phyloP scores from a whole-genome alignment of 2,329 filamentous ascomycete genomes.

The Pseudogymnoascus sp. region DNA sequence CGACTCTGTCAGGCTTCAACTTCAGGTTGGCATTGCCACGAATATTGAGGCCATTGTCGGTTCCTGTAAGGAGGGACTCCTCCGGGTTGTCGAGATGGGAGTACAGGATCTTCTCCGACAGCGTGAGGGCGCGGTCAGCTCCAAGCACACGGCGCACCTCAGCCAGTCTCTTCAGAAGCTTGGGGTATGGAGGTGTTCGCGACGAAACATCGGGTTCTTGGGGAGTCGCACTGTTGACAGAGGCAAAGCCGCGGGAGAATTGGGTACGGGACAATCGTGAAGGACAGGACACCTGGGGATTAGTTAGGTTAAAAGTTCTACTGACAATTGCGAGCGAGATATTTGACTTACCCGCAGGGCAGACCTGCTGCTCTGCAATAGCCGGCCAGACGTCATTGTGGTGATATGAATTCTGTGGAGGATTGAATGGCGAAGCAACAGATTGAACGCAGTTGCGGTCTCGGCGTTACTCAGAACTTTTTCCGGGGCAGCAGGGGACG shows the following conservation, averaged over 20 bases:
- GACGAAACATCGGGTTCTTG: conserved; percentile 28
- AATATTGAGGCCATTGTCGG: conserved; percentile 76
- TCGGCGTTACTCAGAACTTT: conserved; percentile 11
- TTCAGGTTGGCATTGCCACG: conserved; percentile 88
- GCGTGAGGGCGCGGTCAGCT: conserved; percentile 57
- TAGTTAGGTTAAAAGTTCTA: conserved; percentile 18
- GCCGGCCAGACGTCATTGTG: conserved; percentile 27
- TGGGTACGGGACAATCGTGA: conserved; percentile 18
- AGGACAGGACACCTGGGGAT: conserved; percentile 19
- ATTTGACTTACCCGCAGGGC: conserved; percentile 25
- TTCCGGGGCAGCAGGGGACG: neutral
- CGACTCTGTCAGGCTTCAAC: conserved; percentile 93
- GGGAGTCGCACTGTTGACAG: conserved; percentile 21
- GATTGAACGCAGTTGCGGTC: conserved; percentile 6
- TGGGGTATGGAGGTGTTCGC: conserved; percentile 66
- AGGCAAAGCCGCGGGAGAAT: conserved; percentile 27
- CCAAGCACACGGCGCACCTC: conserved; percentile 71
- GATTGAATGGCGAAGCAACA: neutral
- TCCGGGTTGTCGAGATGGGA: conserved; percentile 86
- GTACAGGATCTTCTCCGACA: conserved; percentile 98
- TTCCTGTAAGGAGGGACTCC: conserved; percentile 77
- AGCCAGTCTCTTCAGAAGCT: conserved; percentile 69
- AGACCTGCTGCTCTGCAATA: conserved; percentile 29
- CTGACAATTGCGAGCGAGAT: conserved; percentile 5
- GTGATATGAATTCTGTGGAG: conserved; percentile 1